Base-by-base conservation (phyloP, 345 rosid genomes). In the Gossypioides kirkii region DNA sequence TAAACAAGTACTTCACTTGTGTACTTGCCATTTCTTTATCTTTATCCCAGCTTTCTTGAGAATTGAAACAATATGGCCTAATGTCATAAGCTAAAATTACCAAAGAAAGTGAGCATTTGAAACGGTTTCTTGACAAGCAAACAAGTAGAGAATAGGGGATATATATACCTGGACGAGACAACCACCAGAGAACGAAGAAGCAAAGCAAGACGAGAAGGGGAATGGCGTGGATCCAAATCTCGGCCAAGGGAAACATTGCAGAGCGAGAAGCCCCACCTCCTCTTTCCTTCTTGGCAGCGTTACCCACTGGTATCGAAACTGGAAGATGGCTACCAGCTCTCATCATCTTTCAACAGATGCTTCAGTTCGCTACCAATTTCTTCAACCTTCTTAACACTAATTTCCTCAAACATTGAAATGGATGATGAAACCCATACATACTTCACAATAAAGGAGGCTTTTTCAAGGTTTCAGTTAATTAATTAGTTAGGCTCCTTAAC, bases 181-280 rank as follows among this genome's bases (percentile, higher is more conserved):
- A 78, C 75, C 81, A 80, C 91, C 94, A 87, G 70, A 87, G 94
- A n/a, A 81, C 79, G 84, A 85, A 79, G 86, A 89, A 72, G 47
- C 85, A 80, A 76, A 87, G 75, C 8, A 84, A 59, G 13, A 84
- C 59, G 61, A 84, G 68, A 46, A 79, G 61, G 61, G 93, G 91
- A 84, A 91, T 78, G 25, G 73, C 77, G 61, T 86, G 90, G 75
- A 86, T 72, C 83, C 82, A 82, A 41, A 71, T 77, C 79, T 76
- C 80, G 0, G 81, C 56, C 10, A 65, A 52, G 14, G 82, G 79
- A 16, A 80, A 76, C 18, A 72, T 6, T 28, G 80, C 74, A 59
- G 79, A 70, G 42, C 73, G 61, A 23, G 63, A 67, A 71, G 47
- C 11, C 46, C 2, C 47, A 2, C 45, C 11, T 18, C 66, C 81